Base-by-base conservation (phyloP, 2,329 filamentous ascomycete species). In the Clarireedia paspali region DNA sequence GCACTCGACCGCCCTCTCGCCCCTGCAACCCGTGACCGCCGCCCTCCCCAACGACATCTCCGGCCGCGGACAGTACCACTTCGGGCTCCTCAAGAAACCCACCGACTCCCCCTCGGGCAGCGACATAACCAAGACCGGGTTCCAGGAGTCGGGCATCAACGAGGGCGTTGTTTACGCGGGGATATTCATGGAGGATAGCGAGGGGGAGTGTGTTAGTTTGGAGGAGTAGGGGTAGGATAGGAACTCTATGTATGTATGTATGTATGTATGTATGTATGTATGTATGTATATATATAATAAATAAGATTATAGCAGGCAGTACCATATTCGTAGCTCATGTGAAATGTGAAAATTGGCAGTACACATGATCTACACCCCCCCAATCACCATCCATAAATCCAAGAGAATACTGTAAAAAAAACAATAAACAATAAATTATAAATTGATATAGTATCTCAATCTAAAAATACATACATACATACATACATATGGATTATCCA, bases 61-160 rank as follows among this genome's bases (percentile, higher is more conserved):
- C 42, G 82, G 82, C 5, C 74, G 77, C 54, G 82, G 82, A 23
- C 80, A 84, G 66, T 83, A 77, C 67, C 82, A 85, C 66, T 77
- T 85, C 51, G 82, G 82, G 38, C 66, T 84, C 1, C 71, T 85
- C 57, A 85, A 85, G 75, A 84, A 84, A 73, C 75, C 78, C 5
- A 63, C 61, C 6, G 60, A 64, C n/a, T 58, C 59, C 12, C 77
- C 53, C 60, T 75, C 81, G 62, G 34, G 30, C 15, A 44, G 20
- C 14, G 51, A 54, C 39, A 72, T 80, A 40, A 73, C 72, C 46
- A 75, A 74, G 64, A 65, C 72, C 40, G 79, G 77, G 5, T 73
- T 71, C 61, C 79, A 82, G 65, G 70, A 72, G 58, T 60, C 69
- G 9, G 73, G 70, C 24, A 75, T 81, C 56, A 66, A 80, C 62